Evolutionary conservation across 1,139 yeast genomes (phyloP), one percentile per base, ranked within the genome.

Genomic region (Geotrichum candidum): DNA sequence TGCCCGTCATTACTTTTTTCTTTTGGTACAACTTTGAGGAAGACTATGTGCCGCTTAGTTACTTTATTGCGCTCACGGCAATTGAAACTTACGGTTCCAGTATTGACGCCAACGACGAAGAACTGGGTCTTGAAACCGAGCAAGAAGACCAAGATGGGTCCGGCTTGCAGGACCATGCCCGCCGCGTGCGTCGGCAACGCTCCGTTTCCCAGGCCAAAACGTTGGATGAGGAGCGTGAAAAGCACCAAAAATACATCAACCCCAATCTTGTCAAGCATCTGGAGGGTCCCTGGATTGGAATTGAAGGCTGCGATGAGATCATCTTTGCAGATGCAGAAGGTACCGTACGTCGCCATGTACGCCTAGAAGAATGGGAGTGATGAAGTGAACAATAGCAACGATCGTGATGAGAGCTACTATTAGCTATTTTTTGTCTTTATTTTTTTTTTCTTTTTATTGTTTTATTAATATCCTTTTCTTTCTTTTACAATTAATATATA

Each of bases 1-100:
- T 91, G 54, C 95, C 96, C 0, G 69, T 89, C 13, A 75, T 84
- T 5, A 87, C 96, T 0, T 68, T 87, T 35, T 80, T 83, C 56
- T 84, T 86, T 62, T 78, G 88, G 71, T 90, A 90, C 86, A 88
- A 87, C 68, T 92, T 90, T 72, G 90, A 92, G 71, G 84, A 84
- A 65, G 87, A 86, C 68, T 89, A 90, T 68, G 80, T 86, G 54
- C 97, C 98, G 0, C 77, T 94, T 61, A 84, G 92, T 4, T 82
- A 84, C 64, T 92, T 88, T 72, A 92, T 94, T 71, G 98, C 99
- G 0, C 78, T 94, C 61, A 81, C 96, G 59, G 85, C 89, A 0
- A 83, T 85, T 50, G 69, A 67, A 57, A 68, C 72, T 1, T 62
- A 62, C 7, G 71, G 72, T 10, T 63, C 68, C 35, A 66, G 65